Conservation (phyloP, 2,329 filamentous ascomycete genomes). For the Sordariomycetes sp. region DNA sequence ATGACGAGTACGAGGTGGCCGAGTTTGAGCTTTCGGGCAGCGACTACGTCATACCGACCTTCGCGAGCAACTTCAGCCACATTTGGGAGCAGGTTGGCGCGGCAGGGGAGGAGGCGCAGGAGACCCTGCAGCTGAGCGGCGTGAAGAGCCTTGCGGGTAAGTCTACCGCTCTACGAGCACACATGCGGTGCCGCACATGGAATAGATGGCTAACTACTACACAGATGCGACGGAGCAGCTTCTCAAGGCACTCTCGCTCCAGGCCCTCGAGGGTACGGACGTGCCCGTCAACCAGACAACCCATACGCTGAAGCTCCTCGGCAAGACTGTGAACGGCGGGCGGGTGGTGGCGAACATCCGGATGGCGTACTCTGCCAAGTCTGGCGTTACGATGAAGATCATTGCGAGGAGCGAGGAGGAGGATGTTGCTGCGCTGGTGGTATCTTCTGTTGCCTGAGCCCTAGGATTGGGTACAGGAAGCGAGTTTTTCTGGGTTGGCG, state of each 20-base stretch:
- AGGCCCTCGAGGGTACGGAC: constrained; percentile 89
- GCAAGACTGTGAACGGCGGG: constrained; percentile 86
- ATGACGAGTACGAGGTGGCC: constrained; percentile 95
- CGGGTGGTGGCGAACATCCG: constrained; percentile 76
- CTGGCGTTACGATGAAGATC: constrained; percentile 92
- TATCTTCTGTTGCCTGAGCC: constrained; percentile 67
- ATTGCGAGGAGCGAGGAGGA: constrained; percentile 86
- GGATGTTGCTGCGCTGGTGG: constrained; percentile 70
- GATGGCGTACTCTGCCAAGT: constrained; percentile 90
- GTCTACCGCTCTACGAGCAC: constrained; percentile 13
- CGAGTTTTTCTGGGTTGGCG: neutral
- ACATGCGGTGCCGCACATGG: neutral
- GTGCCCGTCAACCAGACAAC: constrained; percentile 79
- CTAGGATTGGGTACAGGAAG: neutral
- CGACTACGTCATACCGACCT: constrained; percentile 88
- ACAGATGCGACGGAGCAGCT: constrained; percentile 87
- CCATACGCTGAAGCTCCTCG: constrained; percentile 89
- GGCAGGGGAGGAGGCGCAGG: constrained; percentile 77
- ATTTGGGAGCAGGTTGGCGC: constrained; percentile 90
- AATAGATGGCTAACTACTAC: neutral
- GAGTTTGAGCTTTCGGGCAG: constrained; percentile 83
- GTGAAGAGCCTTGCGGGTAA: constrained; percentile 87
- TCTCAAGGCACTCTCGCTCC: constrained; percentile 72
- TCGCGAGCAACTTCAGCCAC: constrained; percentile 88
- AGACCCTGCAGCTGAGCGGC: constrained; percentile 77